phyloP scores from a whole-genome alignment of 2,329 filamentous ascomycete species.

The Epichloe glyceriae region DNA sequence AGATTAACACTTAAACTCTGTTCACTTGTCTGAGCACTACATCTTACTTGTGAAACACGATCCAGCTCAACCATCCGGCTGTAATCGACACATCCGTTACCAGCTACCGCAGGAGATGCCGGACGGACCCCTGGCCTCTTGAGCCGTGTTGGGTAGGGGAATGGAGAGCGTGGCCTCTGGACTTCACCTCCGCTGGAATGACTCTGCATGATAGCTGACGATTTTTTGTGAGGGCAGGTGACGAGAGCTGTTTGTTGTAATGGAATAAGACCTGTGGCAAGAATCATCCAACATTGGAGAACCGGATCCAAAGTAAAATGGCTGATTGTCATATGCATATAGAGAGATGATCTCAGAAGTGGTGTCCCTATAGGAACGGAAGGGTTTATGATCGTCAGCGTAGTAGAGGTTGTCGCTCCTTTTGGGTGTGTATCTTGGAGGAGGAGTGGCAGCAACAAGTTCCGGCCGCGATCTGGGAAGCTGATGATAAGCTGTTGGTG shows the following conservation, averaged over 20 bases:
- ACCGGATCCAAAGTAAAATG: conserved; percentile 28
- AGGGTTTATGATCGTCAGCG: conserved; percentile 29
- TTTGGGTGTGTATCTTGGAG: conserved; percentile 15
- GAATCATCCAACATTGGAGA: conserved; percentile 32
- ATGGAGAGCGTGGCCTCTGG: conserved; percentile 45
- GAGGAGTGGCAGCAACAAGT: conserved; percentile 17
- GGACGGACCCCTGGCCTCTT: conserved; percentile 39
- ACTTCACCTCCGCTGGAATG: conserved; percentile 27
- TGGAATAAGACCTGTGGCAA: conserved; percentile 38
- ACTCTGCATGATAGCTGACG: conserved; percentile 34
- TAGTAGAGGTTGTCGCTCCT: conserved; percentile 19
- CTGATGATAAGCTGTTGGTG: conserved; percentile 16
- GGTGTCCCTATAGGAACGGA: conserved; percentile 38
- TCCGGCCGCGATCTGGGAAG: conserved; percentile 16
- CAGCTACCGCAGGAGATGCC: conserved; percentile 35
- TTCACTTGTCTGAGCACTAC: neutral
- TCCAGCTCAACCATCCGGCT: conserved; percentile 38
- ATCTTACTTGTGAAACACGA: conserved; percentile 31
- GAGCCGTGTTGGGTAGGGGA: conserved; percentile 43
- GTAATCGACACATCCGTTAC: conserved; percentile 35
- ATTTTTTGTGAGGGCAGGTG: conserved; percentile 34
- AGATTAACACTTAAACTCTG: conserved; percentile 4
- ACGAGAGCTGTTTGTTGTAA: conserved; percentile 37
- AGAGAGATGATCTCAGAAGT: conserved; percentile 43
- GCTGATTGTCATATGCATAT: conserved; percentile 38